These are phyloP conservation scores for Grosmannia clavigera DNA, from an alignment of 2,329 filamentous ascomycete genomes.

Conservation along the genomic window DNA sequence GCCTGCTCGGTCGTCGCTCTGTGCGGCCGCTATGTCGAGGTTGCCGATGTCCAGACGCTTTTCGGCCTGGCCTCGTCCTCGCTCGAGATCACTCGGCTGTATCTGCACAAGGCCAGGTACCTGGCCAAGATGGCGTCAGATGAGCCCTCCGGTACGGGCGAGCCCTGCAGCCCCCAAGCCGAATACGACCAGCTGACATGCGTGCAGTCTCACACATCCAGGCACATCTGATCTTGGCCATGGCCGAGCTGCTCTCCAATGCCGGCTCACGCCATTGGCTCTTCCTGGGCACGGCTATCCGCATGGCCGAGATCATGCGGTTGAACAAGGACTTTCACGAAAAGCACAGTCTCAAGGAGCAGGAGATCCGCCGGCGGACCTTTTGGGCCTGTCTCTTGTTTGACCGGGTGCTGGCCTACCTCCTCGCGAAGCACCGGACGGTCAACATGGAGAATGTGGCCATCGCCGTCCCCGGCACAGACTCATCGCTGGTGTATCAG, in stretches of 20 bases:
- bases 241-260: constrained; percentile 13
- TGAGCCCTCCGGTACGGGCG: constrained; percentile 4
- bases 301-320: constrained; percentile 16
- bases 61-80: constrained; percentile 1
- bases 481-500: constrained; percentile 10
- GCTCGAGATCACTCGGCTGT: neutral
- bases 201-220: constrained; percentile 11
- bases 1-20: constrained; percentile 3
- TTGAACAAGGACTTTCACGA: constrained; percentile 16
- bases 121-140: constrained; percentile 9
- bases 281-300: constrained; percentile 13
- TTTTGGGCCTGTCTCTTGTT: constrained; percentile 10
- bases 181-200: neutral
- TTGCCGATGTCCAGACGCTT: neutral
- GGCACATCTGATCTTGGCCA: constrained; percentile 11
- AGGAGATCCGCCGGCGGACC: constrained; percentile 7
- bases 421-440: constrained; percentile 10
- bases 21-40: constrained; percentile 8
- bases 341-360: constrained; percentile 13
- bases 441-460: constrained; percentile 2
- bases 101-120: constrained; percentile 1
- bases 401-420: constrained; percentile 4
- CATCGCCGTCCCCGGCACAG: constrained; percentile 11
- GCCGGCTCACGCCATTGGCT: constrained; percentile 15
- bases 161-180: neutral